Evolutionary conservation across 2,329 filamentous ascomycete species (phyloP), one percentile per base, ranked within the genome.

Genomic region (Scleromitrula shiraiana): DNA sequence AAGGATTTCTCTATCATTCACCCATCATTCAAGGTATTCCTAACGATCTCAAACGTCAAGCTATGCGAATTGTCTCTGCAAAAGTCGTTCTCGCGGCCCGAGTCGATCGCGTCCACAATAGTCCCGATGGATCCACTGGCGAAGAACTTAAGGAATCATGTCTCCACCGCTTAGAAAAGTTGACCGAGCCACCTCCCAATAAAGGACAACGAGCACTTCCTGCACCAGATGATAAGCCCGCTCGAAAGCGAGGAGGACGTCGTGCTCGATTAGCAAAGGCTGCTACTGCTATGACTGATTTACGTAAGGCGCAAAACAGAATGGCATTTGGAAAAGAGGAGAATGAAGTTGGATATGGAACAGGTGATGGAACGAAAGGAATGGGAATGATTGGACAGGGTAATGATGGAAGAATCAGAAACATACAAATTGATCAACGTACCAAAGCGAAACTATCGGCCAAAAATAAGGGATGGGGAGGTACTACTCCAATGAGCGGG

Each of bases 251-350:
- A 55, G 93, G 93, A 66, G 93, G 93, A 43, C 76, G 91, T 47
- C 77, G 89, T 56, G 93, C 90, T 10, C 76, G 93, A 49, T 95
- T 95, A 67, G 91, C 91, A 51, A 98, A 98, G 75, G 93, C 95
- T 67, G 90, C 91, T 4, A 88, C 88, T 6, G 91, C 93, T 51
- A 95, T 96, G 88, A 98, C 93, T 0, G 93, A 98, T 47, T 73
- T 98, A 24, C 83, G 90, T 56, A 96, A 97, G 67, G 89, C 89
- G 4, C 93, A 97, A 68, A 98, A 98, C 69, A 80, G 93, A 46
- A 84, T 98, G 78, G 88, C 83, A 0, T 98, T 98, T 62, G 90
- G 90, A 50, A 93, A 95, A 65, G 91, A 97, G 66, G 93, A 98
- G 68, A 83, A 81, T 59, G 93, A 98, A 67, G 83, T 93, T 1